phyloP scores from a whole-genome alignment of 176 grass and related monocot genomes.

The Leersia perrieri region DNA sequence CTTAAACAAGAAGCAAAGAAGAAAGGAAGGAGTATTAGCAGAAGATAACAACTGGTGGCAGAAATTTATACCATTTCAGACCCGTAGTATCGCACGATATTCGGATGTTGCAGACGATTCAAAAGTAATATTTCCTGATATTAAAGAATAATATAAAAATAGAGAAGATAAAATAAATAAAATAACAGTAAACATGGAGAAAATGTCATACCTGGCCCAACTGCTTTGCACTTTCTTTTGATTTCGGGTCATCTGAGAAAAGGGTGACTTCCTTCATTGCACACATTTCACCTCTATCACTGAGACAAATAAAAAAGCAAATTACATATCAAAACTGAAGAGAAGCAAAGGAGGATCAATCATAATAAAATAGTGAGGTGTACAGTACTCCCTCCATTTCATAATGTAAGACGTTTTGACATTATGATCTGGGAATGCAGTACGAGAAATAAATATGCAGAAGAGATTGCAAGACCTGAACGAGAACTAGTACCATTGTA shows the following conservation, averaged over 20 bases:
- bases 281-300: conserved; percentile 98
- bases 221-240: conserved; percentile 94
- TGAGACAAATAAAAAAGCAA: conserved; percentile 31
- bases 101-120: conserved; percentile 85
- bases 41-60: conserved; percentile 19
- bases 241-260: conserved; percentile 97
- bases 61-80: conserved; percentile 81
- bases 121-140: conserved; percentile 96
- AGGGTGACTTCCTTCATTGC: conserved; percentile 99
- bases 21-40: neutral
- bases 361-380: conserved; percentile 5
- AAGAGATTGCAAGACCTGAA: neutral
- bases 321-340: conserved; percentile 34
- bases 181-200: conserved; percentile 20
- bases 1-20: neutral
- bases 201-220: conserved; percentile 67
- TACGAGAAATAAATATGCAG: neutral
- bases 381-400: no score
- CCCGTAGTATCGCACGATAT: conserved; percentile 97
- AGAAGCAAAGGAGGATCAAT: neutral
- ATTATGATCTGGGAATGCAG: neutral
- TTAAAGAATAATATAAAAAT: conserved; percentile 32
- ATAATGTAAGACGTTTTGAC: no score
- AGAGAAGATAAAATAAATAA: conserved; percentile 11
- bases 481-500: neutral